These are phyloP conservation scores for Trichoderma asperellum DNA, from an alignment of 2,329 filamentous ascomycete species.

Conservation along the genomic window DNA sequence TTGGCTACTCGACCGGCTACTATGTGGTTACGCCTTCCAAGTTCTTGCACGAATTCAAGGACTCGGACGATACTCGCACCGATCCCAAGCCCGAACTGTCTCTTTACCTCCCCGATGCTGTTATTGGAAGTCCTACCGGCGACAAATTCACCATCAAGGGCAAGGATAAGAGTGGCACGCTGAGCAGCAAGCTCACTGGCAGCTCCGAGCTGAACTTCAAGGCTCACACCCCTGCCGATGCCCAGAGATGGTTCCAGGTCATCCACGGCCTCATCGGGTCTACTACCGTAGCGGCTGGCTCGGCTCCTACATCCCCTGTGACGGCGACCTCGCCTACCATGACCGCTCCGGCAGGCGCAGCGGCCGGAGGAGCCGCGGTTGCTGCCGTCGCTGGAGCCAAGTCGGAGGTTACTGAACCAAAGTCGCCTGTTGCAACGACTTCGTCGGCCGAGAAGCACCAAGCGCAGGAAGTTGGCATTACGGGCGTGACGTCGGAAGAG, in stretches of 20 bases:
- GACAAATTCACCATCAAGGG: slow-evolving; percentile 94
- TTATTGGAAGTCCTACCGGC: slow-evolving; percentile 71
- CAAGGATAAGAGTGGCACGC: slow-evolving; percentile 82
- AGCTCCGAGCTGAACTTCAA: slow-evolving; percentile 84
- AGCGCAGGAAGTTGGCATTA: slow-evolving; percentile 54
- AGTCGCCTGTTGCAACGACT: slow-evolving; percentile 11
- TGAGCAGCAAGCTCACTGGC: slow-evolving; percentile 81
- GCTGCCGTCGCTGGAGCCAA: slow-evolving; percentile 7
- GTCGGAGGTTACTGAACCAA: slow-evolving; percentile 30
- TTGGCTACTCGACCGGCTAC: slow-evolving; percentile 78
- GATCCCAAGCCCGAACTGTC: slow-evolving; percentile 85
- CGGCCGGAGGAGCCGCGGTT: slow-evolving; percentile 16
- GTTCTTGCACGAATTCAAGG: slow-evolving; percentile 95
- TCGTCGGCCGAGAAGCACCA: slow-evolving; percentile 27
- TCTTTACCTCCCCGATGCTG: slow-evolving; percentile 88
- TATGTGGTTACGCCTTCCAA: slow-evolving; percentile 89
- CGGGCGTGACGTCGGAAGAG: slow-evolving; percentile 35
- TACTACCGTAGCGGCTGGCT: slow-evolving; percentile 42
- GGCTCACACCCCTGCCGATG: slow-evolving; percentile 78
- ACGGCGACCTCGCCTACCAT: not conserved
- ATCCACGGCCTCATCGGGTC: slow-evolving; percentile 66
- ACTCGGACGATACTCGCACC: slow-evolving; percentile 71
- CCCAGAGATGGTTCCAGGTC: slow-evolving; percentile 81
- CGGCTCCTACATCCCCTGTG: slow-evolving; percentile 22
- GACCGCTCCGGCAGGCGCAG: slow-evolving; percentile 16